phyloP scores from a whole-genome alignment of 1,284 basidiomycete genomes.

The Malassezia caprae region DNA sequence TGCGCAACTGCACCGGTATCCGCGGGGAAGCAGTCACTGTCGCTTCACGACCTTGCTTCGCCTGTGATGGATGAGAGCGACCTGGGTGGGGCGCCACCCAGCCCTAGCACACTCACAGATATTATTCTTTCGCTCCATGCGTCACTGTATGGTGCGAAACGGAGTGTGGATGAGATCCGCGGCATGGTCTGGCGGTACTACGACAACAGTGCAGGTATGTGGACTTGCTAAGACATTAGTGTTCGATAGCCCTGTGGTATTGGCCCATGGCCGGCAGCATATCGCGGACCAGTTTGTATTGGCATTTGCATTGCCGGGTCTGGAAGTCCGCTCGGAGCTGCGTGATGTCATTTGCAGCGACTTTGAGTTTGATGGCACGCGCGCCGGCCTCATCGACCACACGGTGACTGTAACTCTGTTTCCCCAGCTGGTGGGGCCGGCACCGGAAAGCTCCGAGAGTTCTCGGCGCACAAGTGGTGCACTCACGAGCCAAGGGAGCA shows the following conservation, averaged over 20 bases:
- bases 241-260: conserved; percentile 43
- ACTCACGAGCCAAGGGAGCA: conserved; percentile 10
- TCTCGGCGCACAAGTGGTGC: neutral
- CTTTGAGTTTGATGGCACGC: conserved; percentile 47
- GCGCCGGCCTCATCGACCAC: conserved; percentile 48
- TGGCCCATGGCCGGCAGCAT: conserved; percentile 38
- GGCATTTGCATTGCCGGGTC: conserved; percentile 42
- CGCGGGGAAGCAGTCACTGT: conserved; percentile 1
- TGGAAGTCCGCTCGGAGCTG: conserved; percentile 45
- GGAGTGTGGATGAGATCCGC: conserved; percentile 36
- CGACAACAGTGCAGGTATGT: conserved; percentile 33
- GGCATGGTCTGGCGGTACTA: conserved; percentile 44
- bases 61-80: conserved; percentile 12
- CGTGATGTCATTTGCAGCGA: conserved; percentile 47
- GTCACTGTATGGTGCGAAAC: conserved; percentile 44
- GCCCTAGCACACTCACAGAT: conserved; percentile 46
- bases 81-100: conserved; percentile 32
- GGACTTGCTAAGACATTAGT: conserved; percentile 9
- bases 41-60: neutral
- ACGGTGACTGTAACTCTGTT: conserved; percentile 44
- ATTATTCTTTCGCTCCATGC: conserved; percentile 42
- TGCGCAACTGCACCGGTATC: neutral
- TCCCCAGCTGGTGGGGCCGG: conserved; percentile 33
- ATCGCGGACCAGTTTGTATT: conserved; percentile 47
- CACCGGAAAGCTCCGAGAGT: neutral